These are phyloP conservation scores for Royoungia palumana DNA, from an alignment of 768 basidiomycete genomes.

Conservation along the genomic window DNA sequence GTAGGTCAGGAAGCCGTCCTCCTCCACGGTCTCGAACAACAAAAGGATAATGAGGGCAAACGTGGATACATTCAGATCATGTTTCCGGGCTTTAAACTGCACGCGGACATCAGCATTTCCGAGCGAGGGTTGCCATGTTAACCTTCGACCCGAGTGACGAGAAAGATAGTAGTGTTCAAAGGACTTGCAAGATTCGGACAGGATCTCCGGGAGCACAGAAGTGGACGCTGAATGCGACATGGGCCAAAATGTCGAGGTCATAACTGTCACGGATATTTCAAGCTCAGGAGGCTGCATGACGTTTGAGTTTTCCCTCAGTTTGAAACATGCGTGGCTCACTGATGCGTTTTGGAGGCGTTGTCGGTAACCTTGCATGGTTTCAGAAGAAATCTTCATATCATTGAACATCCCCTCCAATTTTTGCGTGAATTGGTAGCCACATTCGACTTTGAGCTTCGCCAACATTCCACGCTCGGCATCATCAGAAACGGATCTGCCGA, in stretches of 20 bases:
- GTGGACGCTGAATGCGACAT: slow-evolving; percentile 60
- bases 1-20: slow-evolving; percentile 73
- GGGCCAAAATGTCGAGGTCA: slow-evolving; percentile 98
- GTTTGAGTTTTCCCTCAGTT: slow-evolving; percentile 7
- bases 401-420: slow-evolving; percentile 99
- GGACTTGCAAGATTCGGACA: slow-evolving; percentile 63
- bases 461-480: slow-evolving; percentile 98
- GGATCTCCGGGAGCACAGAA: slow-evolving; percentile 64
- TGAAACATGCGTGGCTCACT: slow-evolving; percentile 41
- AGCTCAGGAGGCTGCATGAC: slow-evolving; percentile 60
- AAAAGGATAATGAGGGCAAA: slow-evolving; percentile 83
- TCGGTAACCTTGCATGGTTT: slow-evolving; percentile 76
- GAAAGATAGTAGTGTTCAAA: slow-evolving; percentile 91
- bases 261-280: slow-evolving; percentile 84
- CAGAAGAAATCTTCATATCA: slow-evolving; percentile 87
- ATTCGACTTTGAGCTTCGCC: slow-evolving; percentile 94
- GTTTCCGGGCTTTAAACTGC: slow-evolving; percentile 70
- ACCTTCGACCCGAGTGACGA: slow-evolving; percentile 81
- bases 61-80: slow-evolving; percentile 93
- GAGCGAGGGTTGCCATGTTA: slow-evolving; percentile 89
- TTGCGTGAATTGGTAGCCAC: slow-evolving; percentile 95
- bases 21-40: slow-evolving; percentile 72
- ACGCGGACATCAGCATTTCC: slow-evolving; percentile 89
- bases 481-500: slow-evolving; percentile 86
- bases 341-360: slow-evolving; percentile 52